A percentile compares a stretch with the other conserved stretches of the same genome.
These are phyloP conservation scores for Brachypodium distachyon DNA, from an alignment of 202 grass and related monocot genomes.

Conservation along the genomic window DNA sequence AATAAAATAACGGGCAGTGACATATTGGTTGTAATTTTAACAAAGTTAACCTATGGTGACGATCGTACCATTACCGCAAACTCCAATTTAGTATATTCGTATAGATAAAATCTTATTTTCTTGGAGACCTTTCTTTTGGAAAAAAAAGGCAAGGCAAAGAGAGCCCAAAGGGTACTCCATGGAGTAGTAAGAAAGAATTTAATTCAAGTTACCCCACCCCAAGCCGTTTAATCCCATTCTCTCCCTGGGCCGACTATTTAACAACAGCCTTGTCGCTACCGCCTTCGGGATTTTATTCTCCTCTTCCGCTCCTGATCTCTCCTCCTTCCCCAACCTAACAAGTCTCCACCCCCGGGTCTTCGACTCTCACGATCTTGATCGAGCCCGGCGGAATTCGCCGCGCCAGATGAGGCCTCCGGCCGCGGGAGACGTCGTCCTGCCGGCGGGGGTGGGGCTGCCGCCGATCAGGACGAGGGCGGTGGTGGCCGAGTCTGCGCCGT, in stretches of 20 bases:
- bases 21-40: too few relatives aligned
- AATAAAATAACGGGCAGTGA: too few relatives aligned
- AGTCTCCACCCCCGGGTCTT: not conserved
- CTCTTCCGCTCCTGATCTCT: not conserved
- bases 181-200: too few relatives aligned
- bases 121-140: not conserved
- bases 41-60: too few relatives aligned
- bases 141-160: not conserved
- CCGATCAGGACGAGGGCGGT: slow-evolving; percentile 28
- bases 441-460: slow-evolving; percentile 8
- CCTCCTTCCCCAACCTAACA: not conserved
- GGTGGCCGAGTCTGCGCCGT: not conserved
- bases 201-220: slow-evolving; percentile 13
- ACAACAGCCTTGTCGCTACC: slow-evolving; percentile 40
- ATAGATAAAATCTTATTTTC: too few relatives aligned
- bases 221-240: not conserved
- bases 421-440: not conserved
- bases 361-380: not conserved
- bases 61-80: too few relatives aligned
- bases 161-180: not conserved
- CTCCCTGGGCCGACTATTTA: slow-evolving; percentile 31
- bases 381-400: not conserved
- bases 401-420: slow-evolving; percentile 18
- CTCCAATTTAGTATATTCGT: too few relatives aligned
- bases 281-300: not conserved